Evolutionary conservation across 768 basidiomycete species (phyloP).

Genomic region (Phaeotremella skinneri): DNA sequence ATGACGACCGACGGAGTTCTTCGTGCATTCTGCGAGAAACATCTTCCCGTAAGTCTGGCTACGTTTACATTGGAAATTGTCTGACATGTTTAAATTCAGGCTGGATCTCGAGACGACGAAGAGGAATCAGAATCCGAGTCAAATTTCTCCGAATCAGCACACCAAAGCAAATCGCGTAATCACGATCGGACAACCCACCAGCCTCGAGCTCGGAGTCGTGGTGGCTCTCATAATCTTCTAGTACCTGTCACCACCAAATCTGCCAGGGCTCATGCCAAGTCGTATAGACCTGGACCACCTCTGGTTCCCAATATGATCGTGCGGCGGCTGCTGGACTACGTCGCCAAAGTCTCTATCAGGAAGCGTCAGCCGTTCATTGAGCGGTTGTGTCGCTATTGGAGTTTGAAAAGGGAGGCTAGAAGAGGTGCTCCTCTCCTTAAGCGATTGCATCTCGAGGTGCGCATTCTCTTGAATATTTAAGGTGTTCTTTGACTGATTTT

Average conservation of each 20-base stretch:
- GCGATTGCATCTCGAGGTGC: conserved; percentile 77
- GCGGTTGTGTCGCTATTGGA: conserved; percentile 88
- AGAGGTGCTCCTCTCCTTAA: conserved; percentile 91
- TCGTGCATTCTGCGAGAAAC: conserved; percentile 81
- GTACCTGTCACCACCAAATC: conserved; percentile 61
- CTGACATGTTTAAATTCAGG: conserved; percentile 6
- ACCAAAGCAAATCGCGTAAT: not conserved
- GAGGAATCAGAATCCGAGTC: conserved; percentile 53
- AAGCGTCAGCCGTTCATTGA: conserved; percentile 76
- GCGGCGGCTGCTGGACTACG: conserved; percentile 73
- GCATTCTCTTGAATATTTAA: conserved; percentile 10
- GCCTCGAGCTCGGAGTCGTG: conserved; percentile 7
- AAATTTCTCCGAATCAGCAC: conserved; percentile 34
- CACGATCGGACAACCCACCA: conserved; percentile 21
- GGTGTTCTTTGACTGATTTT: conserved; percentile 7
- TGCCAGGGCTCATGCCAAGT: conserved; percentile 85
- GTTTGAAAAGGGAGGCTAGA: conserved; percentile 88
- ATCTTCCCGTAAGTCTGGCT: conserved; percentile 70
- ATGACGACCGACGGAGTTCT: conserved; percentile 53
- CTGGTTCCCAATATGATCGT: conserved; percentile 82
- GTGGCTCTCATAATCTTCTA: conserved; percentile 3
- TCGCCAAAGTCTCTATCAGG: conserved; percentile 64
- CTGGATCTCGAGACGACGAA: conserved; percentile 56
- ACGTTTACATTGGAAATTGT: not conserved
- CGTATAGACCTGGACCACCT: conserved; percentile 87